phyloP scores from a whole-genome alignment of 306 rosid species.

The Medicago lupulina region DNA sequence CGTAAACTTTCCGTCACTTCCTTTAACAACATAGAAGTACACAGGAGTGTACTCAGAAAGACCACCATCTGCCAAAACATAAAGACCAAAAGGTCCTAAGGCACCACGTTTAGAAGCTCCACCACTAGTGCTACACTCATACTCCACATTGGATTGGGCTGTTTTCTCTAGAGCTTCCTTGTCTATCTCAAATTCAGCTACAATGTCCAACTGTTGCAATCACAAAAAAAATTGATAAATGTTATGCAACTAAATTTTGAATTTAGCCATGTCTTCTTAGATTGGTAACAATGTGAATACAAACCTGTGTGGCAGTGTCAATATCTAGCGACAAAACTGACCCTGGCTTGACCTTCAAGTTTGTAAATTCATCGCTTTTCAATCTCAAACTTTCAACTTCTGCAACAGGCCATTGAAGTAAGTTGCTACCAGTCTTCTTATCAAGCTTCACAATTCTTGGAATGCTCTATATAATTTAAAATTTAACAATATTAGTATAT shows the following conservation, averaged over 20 bases:
- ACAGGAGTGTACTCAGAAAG: constrained; percentile 80
- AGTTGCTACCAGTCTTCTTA: constrained; percentile 70
- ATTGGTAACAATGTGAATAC: constrained; percentile 4
- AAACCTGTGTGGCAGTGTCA: constrained; percentile 82
- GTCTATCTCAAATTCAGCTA: constrained; percentile 82
- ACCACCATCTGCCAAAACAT: constrained; percentile 72
- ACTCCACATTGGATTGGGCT: constrained; percentile 46
- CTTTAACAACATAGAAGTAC: constrained; percentile 75
- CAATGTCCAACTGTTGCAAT: constrained; percentile 73
- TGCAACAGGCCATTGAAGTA: constrained; percentile 92
- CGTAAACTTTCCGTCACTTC: constrained; percentile 58
- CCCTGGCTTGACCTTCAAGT: constrained; percentile 66
- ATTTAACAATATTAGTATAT: neutral
- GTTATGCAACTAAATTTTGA: constrained; percentile 13
- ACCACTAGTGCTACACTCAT: constrained; percentile 61
- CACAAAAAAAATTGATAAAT: neutral
- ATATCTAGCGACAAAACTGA: constrained; percentile 67
- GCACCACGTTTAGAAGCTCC: constrained; percentile 75
- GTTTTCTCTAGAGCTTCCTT: constrained; percentile 60
- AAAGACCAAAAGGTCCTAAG: constrained; percentile 89
- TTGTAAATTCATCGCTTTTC: constrained; percentile 53
- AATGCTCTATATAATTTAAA: constrained; percentile 56
- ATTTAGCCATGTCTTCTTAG: neutral
- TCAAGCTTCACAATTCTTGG: constrained; percentile 83
- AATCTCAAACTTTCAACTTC: constrained; percentile 82